These are phyloP conservation scores for Boletus edulis DNA, from an alignment of 768 basidiomycete species.

Conservation along the genomic window DNA sequence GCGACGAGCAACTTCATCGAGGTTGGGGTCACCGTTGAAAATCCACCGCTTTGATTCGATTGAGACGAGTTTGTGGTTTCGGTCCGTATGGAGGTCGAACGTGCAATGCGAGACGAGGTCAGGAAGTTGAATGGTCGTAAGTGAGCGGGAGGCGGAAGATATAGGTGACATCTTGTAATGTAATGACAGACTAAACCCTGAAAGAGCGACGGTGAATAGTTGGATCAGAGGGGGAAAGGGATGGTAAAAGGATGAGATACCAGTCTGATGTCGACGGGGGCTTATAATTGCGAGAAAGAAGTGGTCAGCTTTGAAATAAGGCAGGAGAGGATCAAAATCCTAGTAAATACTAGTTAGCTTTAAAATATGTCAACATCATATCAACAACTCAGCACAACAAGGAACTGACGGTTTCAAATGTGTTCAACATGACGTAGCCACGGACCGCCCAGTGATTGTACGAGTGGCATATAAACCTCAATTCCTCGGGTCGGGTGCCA, in stretches of 20 bases:
- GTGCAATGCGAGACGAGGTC: constrained; percentile 76
- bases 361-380: constrained; percentile 7
- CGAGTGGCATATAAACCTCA: background rate
- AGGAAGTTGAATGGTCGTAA: constrained; percentile 58
- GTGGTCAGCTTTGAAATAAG: constrained; percentile 16
- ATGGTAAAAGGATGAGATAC: background rate
- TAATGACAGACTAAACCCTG: constrained; percentile 10
- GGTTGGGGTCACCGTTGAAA: constrained; percentile 54
- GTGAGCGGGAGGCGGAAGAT: constrained; percentile 10
- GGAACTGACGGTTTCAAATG: constrained; percentile 9
- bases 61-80: constrained; percentile 59
- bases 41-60: constrained; percentile 52
- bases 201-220: background rate
- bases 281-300: constrained; percentile 8
- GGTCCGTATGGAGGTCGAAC: constrained; percentile 54
- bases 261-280: background rate
- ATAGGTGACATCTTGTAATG: constrained; percentile 23
- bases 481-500: background rate
- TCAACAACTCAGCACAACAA: background rate
- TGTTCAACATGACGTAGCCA: background rate
- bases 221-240: background rate
- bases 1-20: constrained; percentile 41
- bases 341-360: constrained; percentile 11
- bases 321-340: background rate
- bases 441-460: background rate